Base-by-base conservation (phyloP, 1,284 basidiomycete species). In the Irpex sp. region DNA sequence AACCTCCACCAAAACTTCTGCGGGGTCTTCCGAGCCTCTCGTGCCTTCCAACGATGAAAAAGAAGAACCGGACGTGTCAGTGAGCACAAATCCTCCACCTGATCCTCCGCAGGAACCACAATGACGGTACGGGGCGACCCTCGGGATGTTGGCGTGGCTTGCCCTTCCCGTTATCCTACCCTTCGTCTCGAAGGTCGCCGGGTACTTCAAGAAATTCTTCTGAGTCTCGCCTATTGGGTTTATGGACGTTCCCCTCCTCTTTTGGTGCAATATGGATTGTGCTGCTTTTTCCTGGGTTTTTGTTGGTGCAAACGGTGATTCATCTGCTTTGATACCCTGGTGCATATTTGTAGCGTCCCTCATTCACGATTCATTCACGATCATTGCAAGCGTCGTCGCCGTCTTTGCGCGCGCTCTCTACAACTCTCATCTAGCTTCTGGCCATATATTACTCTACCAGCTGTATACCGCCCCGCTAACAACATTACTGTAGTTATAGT, bases 81-180 rank as follows among this genome's bases (percentile, higher is more conserved):
- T 33, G 15, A 39, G 19, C 26, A 61, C 60, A 13, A 60, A 64
- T 13, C 33, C 60, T 26, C 55, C 54, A 33, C 58, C 66, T 56
- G 61, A 64, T 15, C 60, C 59, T 8, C 68, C 63, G 8, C 66
- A 59, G 31, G 62, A 66, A 13, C 68, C 68, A 50, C 71, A 70
- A 73, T 85, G 84, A 85, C 80, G 82, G 78, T 80, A 76, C 76
- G 80, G 83, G 84, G 83, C 83, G 81, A 78, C 82, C 77, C 78
- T 85, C 70, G 77, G 83, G 77, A 70, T 72, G 65, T 70, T 82
- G 64, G 77, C 79, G 69, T 79, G 79, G 77, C 73, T 80, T 67
- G 75, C 77, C 65, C 70, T 81, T 69, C 74, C 76, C 58, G 67
- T 81, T 62, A 68, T 82, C 66, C 75, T 79, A 69, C 78, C 80